Percentiles rank a stretch among this genome's conserved stretches.
These are phyloP conservation scores for Neurospora intermedia DNA, from an alignment of 495 filamentous ascomycete genomes.

Conservation along the genomic window DNA sequence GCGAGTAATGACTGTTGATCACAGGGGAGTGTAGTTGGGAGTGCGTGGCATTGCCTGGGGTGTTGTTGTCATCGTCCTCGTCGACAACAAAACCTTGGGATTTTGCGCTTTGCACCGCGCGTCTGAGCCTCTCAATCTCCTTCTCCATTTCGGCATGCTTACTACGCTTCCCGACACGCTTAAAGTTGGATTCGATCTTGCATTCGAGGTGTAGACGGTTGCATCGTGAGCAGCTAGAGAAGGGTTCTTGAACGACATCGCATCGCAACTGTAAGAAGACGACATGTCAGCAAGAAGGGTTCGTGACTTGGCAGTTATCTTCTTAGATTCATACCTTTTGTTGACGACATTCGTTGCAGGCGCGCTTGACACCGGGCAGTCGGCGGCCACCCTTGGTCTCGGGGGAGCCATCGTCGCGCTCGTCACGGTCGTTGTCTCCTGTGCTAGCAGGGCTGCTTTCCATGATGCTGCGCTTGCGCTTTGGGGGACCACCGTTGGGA, in stretches of 20 bases:
- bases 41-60: slow-evolving; percentile 19
- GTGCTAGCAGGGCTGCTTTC: slow-evolving; percentile 63
- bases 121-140: slow-evolving; percentile 52
- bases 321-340: slow-evolving; percentile 51
- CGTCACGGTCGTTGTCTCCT: slow-evolving; percentile 54
- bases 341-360: slow-evolving; percentile 91
- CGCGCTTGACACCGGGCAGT: slow-evolving; percentile 65
- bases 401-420: slow-evolving; percentile 41
- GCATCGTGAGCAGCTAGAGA: slow-evolving; percentile 71
- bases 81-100: slow-evolving; percentile 39
- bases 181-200: slow-evolving; percentile 91
- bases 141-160: slow-evolving; percentile 91
- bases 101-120: slow-evolving; percentile 37
- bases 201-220: slow-evolving; percentile 76
- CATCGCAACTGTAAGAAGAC: slow-evolving; percentile 51
- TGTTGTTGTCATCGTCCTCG: slow-evolving; percentile 32
- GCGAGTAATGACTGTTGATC: slow-evolving; percentile 45
- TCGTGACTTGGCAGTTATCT: neutral
- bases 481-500: slow-evolving; percentile 25
- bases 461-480: slow-evolving; percentile 37
- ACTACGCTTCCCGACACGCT: slow-evolving; percentile 80
- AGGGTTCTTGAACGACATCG: slow-evolving; percentile 82
- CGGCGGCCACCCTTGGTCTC: slow-evolving; percentile 21
- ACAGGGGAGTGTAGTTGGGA: slow-evolving; percentile 46
- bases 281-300: slow-evolving; percentile 19